Evolutionary conservation across 2,329 filamentous ascomycete genomes (phyloP).

Genomic region (Fusarium sp.): DNA sequence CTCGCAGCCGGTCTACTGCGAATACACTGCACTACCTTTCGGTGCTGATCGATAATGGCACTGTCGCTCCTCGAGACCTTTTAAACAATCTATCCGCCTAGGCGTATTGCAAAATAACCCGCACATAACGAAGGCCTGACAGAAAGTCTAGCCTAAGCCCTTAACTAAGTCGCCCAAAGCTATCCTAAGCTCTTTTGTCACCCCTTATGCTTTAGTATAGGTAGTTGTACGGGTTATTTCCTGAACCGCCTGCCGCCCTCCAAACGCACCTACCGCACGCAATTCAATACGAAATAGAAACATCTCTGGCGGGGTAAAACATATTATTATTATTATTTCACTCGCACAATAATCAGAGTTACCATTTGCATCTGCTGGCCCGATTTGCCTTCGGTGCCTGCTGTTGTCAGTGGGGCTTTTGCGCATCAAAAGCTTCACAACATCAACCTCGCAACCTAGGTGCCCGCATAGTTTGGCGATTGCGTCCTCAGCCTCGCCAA

Average conservation of each 20-base stretch:
- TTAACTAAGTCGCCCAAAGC: too few relatives aligned
- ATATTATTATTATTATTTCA: constrained; percentile 32
- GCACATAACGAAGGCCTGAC: too few relatives aligned
- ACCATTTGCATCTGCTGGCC: neutral
- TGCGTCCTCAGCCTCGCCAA: neutral
- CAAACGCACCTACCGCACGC: constrained; percentile 24
- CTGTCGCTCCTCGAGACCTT: constrained; percentile 26
- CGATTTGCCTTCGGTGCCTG: neutral
- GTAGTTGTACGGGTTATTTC: too few relatives aligned
- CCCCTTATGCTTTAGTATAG: too few relatives aligned
- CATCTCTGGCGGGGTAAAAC: constrained; percentile 5
- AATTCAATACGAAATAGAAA: neutral
- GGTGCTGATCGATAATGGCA: constrained; percentile 46
- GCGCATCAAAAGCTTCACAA: constrained; percentile 19
- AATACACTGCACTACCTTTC: constrained; percentile 18
- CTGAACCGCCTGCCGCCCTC: neutral
- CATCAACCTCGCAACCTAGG: neutral
- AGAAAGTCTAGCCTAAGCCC: too few relatives aligned
- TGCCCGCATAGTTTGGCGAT: constrained; percentile 2
- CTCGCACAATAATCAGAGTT: constrained; percentile 16
- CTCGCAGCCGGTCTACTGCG: constrained; percentile 26
- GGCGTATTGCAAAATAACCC: too few relatives aligned
- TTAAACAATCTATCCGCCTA: constrained; percentile 30
- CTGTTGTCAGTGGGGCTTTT: constrained; percentile 20
- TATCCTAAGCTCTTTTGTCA: too few relatives aligned